Percentiles rank a stretch among this genome's conserved stretches.
phyloP scores from a whole-genome alignment of 1,284 basidiomycete species.

The Rhodotorula sp. region DNA sequence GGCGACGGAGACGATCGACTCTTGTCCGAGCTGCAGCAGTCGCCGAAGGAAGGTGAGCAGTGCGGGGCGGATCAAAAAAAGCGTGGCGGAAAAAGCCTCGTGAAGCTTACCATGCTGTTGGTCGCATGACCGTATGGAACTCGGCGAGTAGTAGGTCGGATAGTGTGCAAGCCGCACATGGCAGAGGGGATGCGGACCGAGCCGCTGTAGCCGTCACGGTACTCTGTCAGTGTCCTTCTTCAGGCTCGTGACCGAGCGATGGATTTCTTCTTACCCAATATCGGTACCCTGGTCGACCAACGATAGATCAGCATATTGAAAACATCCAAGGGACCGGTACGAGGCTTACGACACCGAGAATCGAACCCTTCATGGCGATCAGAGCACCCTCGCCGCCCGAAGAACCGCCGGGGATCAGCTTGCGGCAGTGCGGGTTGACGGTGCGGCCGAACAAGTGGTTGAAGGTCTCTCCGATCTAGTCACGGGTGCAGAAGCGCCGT shows the following conservation, averaged over 20 bases:
- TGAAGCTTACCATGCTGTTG: slow-evolving; percentile 28
- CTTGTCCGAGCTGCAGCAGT: slow-evolving; percentile 22
- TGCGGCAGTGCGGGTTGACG: slow-evolving; percentile 55
- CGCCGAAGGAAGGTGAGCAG: no score
- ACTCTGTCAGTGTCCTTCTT: neutral
- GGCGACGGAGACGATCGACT: slow-evolving; percentile 45
- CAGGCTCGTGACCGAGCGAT: neutral
- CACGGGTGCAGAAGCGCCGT: neutral
- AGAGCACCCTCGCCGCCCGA: slow-evolving; percentile 61
- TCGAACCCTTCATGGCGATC: slow-evolving; percentile 59
- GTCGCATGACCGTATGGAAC: slow-evolving; percentile 16
- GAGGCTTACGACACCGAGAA: slow-evolving; percentile 58
- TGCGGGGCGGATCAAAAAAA: neutral
- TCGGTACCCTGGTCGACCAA: slow-evolving; percentile 47
- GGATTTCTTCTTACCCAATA: slow-evolving; percentile 34
- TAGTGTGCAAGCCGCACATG: slow-evolving; percentile 16
- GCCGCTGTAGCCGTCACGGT: slow-evolving; percentile 36
- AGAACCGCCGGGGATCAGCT: slow-evolving; percentile 54
- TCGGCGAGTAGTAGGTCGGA: slow-evolving; percentile 19
- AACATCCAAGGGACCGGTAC: no score
- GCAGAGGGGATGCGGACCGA: slow-evolving; percentile 25
- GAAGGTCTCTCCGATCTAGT: slow-evolving; percentile 35
- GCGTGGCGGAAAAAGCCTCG: neutral
- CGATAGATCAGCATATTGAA: neutral
- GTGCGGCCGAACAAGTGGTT: slow-evolving; percentile 46